These are phyloP conservation scores for Syzygium grande DNA, from an alignment of 345 rosid species.

Conservation along the genomic window DNA sequence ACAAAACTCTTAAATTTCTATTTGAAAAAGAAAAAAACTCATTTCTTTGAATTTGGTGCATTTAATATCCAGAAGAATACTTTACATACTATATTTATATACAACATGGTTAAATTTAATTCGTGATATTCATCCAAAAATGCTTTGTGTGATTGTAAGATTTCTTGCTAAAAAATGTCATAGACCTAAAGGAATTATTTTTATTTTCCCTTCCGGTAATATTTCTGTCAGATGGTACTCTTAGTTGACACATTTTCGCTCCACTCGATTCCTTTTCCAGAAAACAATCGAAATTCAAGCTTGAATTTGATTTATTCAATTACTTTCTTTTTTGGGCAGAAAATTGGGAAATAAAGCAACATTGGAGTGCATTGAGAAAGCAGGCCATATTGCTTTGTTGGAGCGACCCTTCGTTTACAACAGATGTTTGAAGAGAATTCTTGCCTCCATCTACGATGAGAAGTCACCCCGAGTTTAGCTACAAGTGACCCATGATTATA, in stretches of 20 bases:
- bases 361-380: neutral
- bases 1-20: neutral
- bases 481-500: neutral
- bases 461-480: neutral
- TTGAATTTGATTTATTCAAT: neutral
- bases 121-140: neutral
- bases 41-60: neutral
- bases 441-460: neutral
- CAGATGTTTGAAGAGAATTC: neutral
- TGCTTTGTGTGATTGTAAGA: neutral
- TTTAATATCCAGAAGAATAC: neutral
- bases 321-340: neutral
- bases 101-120: neutral
- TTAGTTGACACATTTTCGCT: neutral
- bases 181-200: neutral
- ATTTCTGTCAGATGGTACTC: neutral
- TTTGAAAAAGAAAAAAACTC: neutral
- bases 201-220: neutral
- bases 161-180: neutral
- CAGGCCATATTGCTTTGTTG: neutral
- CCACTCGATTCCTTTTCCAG: neutral
- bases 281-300: neutral
- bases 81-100: neutral
- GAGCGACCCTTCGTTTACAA: conserved; percentile 4
- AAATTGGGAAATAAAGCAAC: conserved; percentile 3